Conservation (phyloP, 1,284 basidiomycete species). For the Albatrellus sp. region DNA sequence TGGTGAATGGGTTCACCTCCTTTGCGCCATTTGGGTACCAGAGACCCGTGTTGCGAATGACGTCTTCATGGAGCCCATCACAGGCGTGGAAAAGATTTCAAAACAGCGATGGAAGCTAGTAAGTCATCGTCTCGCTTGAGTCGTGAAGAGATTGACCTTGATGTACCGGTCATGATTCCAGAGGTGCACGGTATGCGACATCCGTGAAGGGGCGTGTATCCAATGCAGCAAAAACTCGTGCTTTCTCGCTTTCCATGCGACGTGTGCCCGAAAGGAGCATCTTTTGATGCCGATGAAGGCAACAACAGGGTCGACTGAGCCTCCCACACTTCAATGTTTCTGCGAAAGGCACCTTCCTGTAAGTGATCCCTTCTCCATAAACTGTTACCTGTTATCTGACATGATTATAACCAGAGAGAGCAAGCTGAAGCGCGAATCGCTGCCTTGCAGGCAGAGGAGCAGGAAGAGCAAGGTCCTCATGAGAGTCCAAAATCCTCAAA, state of each 20-base stretch:
- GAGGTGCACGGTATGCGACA: slow-evolving; percentile 83
- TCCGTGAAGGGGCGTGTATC: slow-evolving; percentile 84
- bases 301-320: slow-evolving; percentile 52
- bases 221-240: slow-evolving; percentile 91
- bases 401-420: slow-evolving; percentile 36
- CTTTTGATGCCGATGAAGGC: slow-evolving; percentile 82
- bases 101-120: slow-evolving; percentile 94
- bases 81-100: slow-evolving; percentile 79
- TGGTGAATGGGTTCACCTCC: slow-evolving; percentile 91
- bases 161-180: slow-evolving; percentile 14
- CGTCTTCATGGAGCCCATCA: slow-evolving; percentile 98
- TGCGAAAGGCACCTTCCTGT: slow-evolving; percentile 89
- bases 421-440: slow-evolving; percentile 48
- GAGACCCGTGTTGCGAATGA: slow-evolving; percentile 92
- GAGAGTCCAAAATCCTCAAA: slow-evolving; percentile 37
- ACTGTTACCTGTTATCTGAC: background rate
- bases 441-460: slow-evolving; percentile 37
- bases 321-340: slow-evolving; percentile 60
- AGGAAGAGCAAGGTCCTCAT: slow-evolving; percentile 5
- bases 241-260: slow-evolving; percentile 90
- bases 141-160: background rate
- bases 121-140: slow-evolving; percentile 18
- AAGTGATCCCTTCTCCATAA: slow-evolving; percentile 18
- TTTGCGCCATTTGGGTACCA: slow-evolving; percentile 97
- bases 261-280: slow-evolving; percentile 84